These are phyloP conservation scores for Diplocarpon rosae DNA, from an alignment of 2,329 filamentous ascomycete genomes.

Conservation along the genomic window DNA sequence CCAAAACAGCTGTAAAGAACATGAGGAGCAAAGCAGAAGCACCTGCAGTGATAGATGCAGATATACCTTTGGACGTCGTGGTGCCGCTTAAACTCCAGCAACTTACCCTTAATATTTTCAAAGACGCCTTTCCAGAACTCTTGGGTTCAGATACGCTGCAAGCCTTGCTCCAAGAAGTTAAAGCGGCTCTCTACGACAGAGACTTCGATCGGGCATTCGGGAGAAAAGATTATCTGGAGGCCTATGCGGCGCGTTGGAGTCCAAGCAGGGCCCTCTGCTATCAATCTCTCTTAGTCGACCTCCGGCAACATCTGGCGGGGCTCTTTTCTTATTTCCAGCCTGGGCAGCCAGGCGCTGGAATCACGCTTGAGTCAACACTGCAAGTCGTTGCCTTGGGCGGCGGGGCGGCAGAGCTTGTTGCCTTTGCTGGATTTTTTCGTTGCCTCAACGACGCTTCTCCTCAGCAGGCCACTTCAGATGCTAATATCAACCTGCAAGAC, in stretches of 20 bases:
- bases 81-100: conserved; percentile 51
- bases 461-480: conserved; percentile 1
- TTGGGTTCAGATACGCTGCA: conserved; percentile 38
- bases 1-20: neutral
- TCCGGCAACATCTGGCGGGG: conserved; percentile 16
- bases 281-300: conserved; percentile 39
- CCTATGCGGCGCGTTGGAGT: conserved; percentile 87
- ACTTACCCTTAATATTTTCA: conserved; percentile 62
- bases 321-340: conserved; percentile 2
- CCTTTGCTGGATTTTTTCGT: conserved; percentile 43
- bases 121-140: conserved; percentile 45
- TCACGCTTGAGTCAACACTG: neutral
- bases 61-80: conserved; percentile 1
- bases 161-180: conserved; percentile 64
- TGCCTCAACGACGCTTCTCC: conserved; percentile 23
- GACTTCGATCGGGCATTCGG: conserved; percentile 78
- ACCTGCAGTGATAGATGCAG: neutral
- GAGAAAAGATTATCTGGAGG: conserved; percentile 56
- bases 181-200: conserved; percentile 72
- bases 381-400: conserved; percentile 28
- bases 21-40: neutral
- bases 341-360: neutral
- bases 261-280: conserved; percentile 78
- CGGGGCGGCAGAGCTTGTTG: conserved; percentile 53
- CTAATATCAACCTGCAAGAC: conserved; percentile 3